phyloP scores from a whole-genome alignment of 2,329 filamentous ascomycete genomes.

The Colletotrichum agaves region DNA sequence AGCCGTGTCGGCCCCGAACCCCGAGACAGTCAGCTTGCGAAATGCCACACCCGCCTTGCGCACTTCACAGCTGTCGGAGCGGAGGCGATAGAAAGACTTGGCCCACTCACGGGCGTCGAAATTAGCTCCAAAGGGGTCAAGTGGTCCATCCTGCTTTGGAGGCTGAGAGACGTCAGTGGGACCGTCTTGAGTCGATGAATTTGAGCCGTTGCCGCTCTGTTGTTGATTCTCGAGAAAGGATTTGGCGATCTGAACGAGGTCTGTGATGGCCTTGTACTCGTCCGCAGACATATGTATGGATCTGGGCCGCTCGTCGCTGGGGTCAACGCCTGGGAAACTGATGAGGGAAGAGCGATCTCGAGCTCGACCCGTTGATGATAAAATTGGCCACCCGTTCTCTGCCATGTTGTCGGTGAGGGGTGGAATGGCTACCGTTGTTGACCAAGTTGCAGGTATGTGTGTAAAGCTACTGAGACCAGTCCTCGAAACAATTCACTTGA shows the following conservation, averaged over 20 bases:
- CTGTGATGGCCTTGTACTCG: conserved; percentile 31
- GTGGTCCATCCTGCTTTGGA: conserved; percentile 37
- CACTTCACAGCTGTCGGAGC: conserved; percentile 42
- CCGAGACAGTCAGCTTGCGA: conserved; percentile 54
- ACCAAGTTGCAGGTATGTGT: not conserved
- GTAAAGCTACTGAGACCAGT: not conserved
- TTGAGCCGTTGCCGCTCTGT: not conserved
- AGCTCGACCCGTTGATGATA: not conserved
- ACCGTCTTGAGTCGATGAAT: not conserved
- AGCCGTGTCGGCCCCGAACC: conserved; percentile 28
- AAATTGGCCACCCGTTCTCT: not conserved
- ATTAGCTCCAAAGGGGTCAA: conserved; percentile 60
- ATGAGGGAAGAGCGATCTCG: conserved; percentile 18
- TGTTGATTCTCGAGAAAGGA: conserved; percentile 23
- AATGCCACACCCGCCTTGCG: conserved; percentile 52
- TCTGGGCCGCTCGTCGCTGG: not conserved
- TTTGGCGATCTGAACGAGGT: conserved; percentile 31
- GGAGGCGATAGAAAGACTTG: conserved; percentile 41
- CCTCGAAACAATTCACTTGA: not conserved
- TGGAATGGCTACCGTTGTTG: not conserved
- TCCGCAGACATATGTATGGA: conserved; percentile 30
- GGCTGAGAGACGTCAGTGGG: conserved; percentile 9
- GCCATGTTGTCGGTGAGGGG: not conserved
- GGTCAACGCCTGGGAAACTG: conserved; percentile 7
- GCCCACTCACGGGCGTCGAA: conserved; percentile 59